Evolutionary conservation across 2,329 filamentous ascomycete species (phyloP), one percentile per base, ranked within the genome.

Genomic region (Saccharata proteae): DNA sequence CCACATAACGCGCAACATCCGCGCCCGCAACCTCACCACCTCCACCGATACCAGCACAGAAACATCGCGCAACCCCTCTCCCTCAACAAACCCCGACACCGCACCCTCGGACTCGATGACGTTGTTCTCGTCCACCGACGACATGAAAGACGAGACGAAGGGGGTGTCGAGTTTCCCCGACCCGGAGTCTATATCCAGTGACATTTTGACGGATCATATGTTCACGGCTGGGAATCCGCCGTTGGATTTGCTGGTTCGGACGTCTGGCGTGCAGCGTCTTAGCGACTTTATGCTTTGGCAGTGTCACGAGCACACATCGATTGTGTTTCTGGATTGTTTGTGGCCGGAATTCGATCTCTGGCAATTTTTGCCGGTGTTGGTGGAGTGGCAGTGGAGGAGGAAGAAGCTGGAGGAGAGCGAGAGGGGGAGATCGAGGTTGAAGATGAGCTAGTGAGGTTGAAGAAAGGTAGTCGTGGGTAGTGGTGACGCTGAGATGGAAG

Each of bases 281-380:
- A 94, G 85, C 50, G 90, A 98, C 54, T 98, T 96, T 47, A 90
- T 98, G 86, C 74, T 98, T 19, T 98, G 90, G 90, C 90, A 98
- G 58, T 90, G 83, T 46, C 86, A 96, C 50, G 74, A 93, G 49
- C 69, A 88, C 40, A 94, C 90, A 0, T 80, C 93, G 38, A 80
- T 98, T 41, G 83, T 92, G 37, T 98, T 96, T 52, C 60, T 94
- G 35, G 73, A 93, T 46, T 90, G 83, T 41, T 65, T 93, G 39
- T 98, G 90, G 90, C 90, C 90, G 2, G 84, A 94, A 40, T 94
- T 98, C 46, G 85, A 93, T 51, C 67, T 98, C 4, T 88, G 85
- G 76, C 73, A 86, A 37, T 94, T 96, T 56, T 57, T 98, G 12
- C 90, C 88, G 6, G 86, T 98, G 14, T 60, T 98, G 32, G 65